These are phyloP conservation scores for Styphnolobium japonicum DNA, from an alignment of 306 rosid genomes.

Conservation along the genomic window DNA sequence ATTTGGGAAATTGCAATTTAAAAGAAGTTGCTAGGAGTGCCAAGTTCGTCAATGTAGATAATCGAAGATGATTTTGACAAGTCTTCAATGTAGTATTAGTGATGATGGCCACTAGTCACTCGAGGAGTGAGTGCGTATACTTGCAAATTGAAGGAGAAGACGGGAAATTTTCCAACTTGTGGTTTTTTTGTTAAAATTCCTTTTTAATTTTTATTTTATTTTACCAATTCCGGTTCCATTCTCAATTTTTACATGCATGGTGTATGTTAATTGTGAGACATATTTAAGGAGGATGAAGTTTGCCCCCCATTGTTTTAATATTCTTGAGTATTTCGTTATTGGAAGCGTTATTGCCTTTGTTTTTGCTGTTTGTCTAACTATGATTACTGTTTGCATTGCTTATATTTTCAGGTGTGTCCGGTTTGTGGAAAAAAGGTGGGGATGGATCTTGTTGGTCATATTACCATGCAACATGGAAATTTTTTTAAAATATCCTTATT, in stretches of 20 bases:
- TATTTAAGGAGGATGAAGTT: not conserved
- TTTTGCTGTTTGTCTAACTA: not conserved
- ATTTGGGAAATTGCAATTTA: too few species aligned
- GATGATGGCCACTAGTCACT: not conserved
- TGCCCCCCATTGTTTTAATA: not conserved
- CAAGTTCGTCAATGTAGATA: too few species aligned
- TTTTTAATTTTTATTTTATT: not conserved
- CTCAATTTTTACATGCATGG: too few species aligned
- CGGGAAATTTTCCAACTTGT: not conserved
- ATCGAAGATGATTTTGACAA: not conserved
- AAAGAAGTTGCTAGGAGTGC: too few species aligned
- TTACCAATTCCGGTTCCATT: not conserved
- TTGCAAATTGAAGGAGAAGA: not conserved
- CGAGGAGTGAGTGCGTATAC: not conserved
- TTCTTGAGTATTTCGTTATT: not conserved
- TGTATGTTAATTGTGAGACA: not conserved
- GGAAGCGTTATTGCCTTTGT: not conserved
- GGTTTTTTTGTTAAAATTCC: not conserved
- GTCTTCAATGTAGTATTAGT: not conserved
- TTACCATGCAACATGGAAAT: constrained; percentile 56
- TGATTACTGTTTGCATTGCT: not conserved
- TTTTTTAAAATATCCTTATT: constrained; percentile 62
- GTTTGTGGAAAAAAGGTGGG: constrained; percentile 49
- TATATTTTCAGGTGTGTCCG: constrained; percentile 58
- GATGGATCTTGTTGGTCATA: constrained; percentile 51